Base-by-base conservation (phyloP, 495 filamentous ascomycete genomes). In the Lasiosphaeriaceae sp. region DNA sequence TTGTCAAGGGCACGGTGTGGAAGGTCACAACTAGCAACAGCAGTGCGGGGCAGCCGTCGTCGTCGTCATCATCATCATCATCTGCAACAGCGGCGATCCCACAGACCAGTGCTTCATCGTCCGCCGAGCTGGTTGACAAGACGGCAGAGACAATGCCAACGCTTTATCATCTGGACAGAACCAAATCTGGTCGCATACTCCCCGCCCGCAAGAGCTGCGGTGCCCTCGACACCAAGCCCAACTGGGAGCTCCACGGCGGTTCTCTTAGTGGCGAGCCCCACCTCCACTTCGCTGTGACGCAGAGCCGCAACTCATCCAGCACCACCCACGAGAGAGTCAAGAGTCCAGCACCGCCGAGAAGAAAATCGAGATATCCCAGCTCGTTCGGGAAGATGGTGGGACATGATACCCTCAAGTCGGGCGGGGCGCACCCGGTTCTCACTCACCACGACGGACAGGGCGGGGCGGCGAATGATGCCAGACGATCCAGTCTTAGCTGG, bases 121-220 rank as follows among this genome's bases (percentile, higher is more conserved):
- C 47, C 17, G 23, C 9, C 1, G 53, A 60, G 14, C 55, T 58
- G 11, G 50, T 50, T 24, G 39, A 52, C n/a, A 57, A 55, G 1
- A 55, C 56, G 1, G 20, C 19, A 2, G 53, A 52, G 2, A 39
- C 44, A 14, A 16, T 20, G 0, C 54, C 63, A 3, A 60, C 24
- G 3, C 47, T 60, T 1, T 57, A 55, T 34, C 56, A 52, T 46
- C 14, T 54, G 11, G 11, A 35, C 11, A 60, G 47, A 37, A 54
- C 50, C 24, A 57, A 23, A 24, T 47, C 53, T 12, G 54, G 54
- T 35, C 50, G 54, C n/a, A 56, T 57, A 29, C 11, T 55, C 2
- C 45, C 61, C 20, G 41, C 54, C 12, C 53, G 61, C 34, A 64
- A 60, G 47, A 64, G 61, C 50, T 60, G 57, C 31, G 61, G 57